Evolutionary conservation across 2,329 filamentous ascomycete genomes (phyloP).

Genomic region (Trichoderma sp.): DNA sequence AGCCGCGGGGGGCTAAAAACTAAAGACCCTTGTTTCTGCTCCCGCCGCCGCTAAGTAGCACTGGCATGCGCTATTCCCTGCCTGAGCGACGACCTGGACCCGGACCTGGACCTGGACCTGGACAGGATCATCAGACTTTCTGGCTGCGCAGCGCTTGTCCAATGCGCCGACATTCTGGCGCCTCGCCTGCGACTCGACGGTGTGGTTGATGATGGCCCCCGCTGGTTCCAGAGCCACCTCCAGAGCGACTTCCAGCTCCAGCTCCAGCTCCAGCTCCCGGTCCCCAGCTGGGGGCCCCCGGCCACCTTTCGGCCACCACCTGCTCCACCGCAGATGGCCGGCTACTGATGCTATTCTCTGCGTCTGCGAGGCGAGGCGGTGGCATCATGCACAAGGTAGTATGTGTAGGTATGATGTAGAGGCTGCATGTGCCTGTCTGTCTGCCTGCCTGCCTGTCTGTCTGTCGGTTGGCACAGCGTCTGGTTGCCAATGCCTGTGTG

Average conservation of each 20-base stretch:
- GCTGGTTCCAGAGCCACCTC: neutral
- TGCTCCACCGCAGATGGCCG: neutral
- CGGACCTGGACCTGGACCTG: neutral
- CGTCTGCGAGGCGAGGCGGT: neutral
- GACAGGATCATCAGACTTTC: neutral
- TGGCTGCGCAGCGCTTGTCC: neutral
- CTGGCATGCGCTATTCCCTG: neutral
- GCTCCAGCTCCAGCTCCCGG: neutral
- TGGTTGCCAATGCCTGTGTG: neutral
- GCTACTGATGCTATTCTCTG: neutral
- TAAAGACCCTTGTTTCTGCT: neutral
- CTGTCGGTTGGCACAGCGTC: too few relatives aligned
- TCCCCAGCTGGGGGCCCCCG: too few relatives aligned
- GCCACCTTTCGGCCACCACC: conserved; percentile 9
- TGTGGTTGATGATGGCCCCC: neutral
- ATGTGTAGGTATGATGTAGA: neutral
- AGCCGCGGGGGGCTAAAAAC: neutral
- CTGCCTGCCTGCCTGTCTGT: neutral
- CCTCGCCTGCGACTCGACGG: neutral
- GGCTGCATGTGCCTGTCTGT: neutral
- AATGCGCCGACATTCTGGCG: neutral
- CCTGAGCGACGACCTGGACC: too few relatives aligned
- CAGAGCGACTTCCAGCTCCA: neutral
- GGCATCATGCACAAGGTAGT: neutral
- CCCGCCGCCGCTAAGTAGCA: conserved; percentile 5